Evolutionary conservation across 2,329 filamentous ascomycete genomes (phyloP).

Genomic region (Coniochaeta sp.): DNA sequence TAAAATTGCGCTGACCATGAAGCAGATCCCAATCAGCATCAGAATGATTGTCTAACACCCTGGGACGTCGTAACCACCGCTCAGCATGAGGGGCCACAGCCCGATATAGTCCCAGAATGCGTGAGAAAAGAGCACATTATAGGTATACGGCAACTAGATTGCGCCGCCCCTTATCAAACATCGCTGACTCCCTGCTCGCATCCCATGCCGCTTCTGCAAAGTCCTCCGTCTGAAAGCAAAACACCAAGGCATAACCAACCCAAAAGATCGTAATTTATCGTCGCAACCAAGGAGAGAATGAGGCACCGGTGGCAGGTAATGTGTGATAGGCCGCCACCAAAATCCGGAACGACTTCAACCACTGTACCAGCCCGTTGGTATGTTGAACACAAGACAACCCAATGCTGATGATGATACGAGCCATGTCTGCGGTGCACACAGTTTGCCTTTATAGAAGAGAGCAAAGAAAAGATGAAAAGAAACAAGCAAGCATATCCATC

Average conservation of each 20-base stretch:
- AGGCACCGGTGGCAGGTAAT: background rate
- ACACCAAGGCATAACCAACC: background rate
- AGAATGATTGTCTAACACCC: background rate
- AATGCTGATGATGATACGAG: background rate
- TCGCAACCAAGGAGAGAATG: background rate
- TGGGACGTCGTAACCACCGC: background rate
- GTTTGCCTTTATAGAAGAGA: background rate
- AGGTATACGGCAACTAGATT: background rate
- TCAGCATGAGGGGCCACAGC: background rate
- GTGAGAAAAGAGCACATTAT: background rate
- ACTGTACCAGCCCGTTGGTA: background rate
- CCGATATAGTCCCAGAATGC: background rate
- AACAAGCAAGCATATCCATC: background rate
- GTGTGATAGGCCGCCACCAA: background rate
- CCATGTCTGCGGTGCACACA: background rate
- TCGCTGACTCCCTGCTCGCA: background rate
- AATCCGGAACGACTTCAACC: background rate
- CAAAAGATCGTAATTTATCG: background rate
- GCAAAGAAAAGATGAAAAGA: background rate
- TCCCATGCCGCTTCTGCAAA: background rate
- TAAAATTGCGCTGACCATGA: background rate
- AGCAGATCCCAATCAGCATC: background rate
- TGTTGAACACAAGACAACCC: background rate
- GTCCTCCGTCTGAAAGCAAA: background rate
- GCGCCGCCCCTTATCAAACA: background rate